Base-by-base conservation (phyloP, 305 asterid genomes). In the Petunia hybrid region DNA sequence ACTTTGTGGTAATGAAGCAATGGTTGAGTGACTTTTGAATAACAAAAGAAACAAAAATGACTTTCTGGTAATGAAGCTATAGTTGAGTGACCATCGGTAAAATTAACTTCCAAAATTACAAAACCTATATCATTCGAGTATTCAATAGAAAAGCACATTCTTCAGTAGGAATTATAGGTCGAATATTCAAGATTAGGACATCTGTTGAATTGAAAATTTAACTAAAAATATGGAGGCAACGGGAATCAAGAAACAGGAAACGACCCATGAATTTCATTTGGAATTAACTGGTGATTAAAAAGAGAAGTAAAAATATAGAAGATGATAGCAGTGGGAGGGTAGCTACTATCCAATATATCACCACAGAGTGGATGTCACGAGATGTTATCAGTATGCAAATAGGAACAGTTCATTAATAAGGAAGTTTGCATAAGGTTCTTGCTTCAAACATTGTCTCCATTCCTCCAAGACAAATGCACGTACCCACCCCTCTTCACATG, bases 401-500 rank as follows among this genome's bases (percentile, higher is more conserved):
- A 74, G 78, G 78, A 74, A 74, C 78, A 74, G 79, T 74, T 74
- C 79, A 74, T 38, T 74, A 74, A 53, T 74, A 74, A 74, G 79
- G 79, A 74, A 74, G 79, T 74, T 53, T 8, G 64, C 64, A 74
- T 51, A 74, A 74, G 79, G 48, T 74, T 74, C n/a, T 74, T 74
- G 64, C 79, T 74, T 74, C 79, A 74, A 74, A 53, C 39, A 68
- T 80, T 80, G 83, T 80, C 83, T 69, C 71, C 79, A 69, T 80
- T 80, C 83, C 83, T 55, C 79, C 48, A 80, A 40, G 83, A 69
- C 83, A 80, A 80, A 80, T 57, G 79, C 79, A 69, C 83, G 83
- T 80, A 80, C 83, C 83, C 83, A 69, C 51, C 83, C 83, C 78
- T 80, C 76, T 80, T 80, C 83, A 80, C 83, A 80, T 80, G 83